Conservation (phyloP, 2,329 filamentous ascomycete genomes). For the Ramularia endophylla region DNA sequence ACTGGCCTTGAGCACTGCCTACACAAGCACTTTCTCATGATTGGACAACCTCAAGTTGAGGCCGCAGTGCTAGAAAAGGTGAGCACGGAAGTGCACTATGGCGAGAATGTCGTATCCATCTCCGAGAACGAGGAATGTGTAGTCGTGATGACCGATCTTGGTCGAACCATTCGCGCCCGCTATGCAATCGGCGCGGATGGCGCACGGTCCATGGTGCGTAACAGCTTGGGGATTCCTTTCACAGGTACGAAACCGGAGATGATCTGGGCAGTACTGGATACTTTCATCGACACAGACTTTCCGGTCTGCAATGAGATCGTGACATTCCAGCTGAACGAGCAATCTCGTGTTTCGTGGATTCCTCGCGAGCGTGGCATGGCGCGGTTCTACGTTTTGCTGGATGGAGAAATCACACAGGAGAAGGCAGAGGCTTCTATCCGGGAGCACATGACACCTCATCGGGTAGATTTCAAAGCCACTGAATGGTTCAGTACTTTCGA, state of each 20-base stretch:
- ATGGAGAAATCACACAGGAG: constrained; percentile 10
- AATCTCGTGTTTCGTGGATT: constrained; percentile 9
- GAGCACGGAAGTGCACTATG: constrained; percentile 4
- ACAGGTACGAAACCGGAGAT: constrained; percentile 13
- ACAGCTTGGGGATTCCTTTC: constrained; percentile 9
- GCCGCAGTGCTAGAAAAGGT: constrained; percentile 2
- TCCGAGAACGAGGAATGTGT: constrained; percentile 5
- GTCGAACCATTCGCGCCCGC: constrained; percentile 3
- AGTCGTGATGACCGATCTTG: constrained; percentile 3
- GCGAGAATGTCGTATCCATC: constrained; percentile 5
- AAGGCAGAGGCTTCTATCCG: constrained; percentile 8
- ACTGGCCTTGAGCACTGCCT: too few relatives aligned
- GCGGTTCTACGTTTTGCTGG: constrained; percentile 10
- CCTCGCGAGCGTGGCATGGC: constrained; percentile 10
- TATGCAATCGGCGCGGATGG: constrained; percentile 11
- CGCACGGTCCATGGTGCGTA: constrained; percentile 8
- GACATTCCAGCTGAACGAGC: constrained; percentile 11
- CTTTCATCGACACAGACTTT: constrained; percentile 11
- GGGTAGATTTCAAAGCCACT: constrained; percentile 8
- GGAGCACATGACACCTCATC: constrained; percentile 7
- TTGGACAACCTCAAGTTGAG: constrained; percentile 9
- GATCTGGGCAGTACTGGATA: constrained; percentile 9
- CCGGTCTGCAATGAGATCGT: constrained; percentile 11
- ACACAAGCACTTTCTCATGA: constrained; percentile 10
- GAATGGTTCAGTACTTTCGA: constrained; percentile 12